Evolutionary conservation across 148 eudicot species (phyloP).

Genomic region (Chenopodium suecicum): DNA sequence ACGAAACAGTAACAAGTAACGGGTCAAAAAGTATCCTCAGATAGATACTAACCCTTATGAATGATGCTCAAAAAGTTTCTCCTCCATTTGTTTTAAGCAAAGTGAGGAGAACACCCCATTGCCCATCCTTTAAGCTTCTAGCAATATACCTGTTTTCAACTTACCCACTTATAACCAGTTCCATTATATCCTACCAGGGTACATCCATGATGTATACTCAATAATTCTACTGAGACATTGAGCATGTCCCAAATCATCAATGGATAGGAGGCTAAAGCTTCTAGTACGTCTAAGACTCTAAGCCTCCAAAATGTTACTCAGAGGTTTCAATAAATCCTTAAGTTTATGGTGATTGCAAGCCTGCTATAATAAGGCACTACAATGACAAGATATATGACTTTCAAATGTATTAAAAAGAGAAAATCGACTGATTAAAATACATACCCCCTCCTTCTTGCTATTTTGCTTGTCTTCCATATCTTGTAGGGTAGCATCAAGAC

Average conservation of each 20-base stretch:
- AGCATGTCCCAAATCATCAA: neutral
- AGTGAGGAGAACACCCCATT: no score
- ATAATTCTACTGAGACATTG: no score
- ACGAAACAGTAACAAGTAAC: neutral
- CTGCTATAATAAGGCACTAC: neutral
- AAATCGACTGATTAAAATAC: neutral
- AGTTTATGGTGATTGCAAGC: neutral
- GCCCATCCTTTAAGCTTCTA: neutral
- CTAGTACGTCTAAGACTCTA: no score
- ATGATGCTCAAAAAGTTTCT: no score
- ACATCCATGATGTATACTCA: no score
- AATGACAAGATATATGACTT: neutral
- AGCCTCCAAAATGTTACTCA: neutral
- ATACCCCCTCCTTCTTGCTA: conserved; percentile 91
- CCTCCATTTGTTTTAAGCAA: no score
- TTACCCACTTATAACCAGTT: neutral
- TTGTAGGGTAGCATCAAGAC: conserved; percentile 81
- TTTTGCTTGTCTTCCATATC: conserved; percentile 94
- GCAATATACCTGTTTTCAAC: neutral
- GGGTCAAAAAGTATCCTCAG: neutral
- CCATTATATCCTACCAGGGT: neutral
- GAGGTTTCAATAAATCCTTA: neutral
- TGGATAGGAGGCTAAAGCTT: no score
- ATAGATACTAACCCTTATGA: neutral
- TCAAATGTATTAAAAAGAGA: neutral